Conservation (phyloP, 1,284 basidiomycete genomes). For the Sporisorium exsertum region DNA sequence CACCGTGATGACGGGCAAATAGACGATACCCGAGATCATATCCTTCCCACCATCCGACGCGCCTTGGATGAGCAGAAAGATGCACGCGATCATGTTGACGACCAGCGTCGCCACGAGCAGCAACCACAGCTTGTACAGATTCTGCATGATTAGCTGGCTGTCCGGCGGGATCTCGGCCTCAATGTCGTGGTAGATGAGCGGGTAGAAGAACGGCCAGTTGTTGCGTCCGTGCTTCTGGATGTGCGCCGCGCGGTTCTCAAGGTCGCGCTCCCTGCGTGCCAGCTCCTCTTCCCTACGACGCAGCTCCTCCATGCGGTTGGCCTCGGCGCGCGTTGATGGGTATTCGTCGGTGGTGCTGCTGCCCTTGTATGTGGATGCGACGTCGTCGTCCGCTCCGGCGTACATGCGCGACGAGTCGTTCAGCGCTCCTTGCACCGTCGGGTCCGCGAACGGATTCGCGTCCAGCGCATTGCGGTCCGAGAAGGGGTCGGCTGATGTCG, state of each 20-base stretch:
- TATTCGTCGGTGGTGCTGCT: conserved; percentile 35
- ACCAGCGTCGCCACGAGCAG: conserved; percentile 77
- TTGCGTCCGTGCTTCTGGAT: conserved; percentile 83
- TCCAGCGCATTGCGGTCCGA: conserved; percentile 62
- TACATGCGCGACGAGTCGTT: conserved; percentile 54
- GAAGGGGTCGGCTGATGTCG: conserved; percentile 54
- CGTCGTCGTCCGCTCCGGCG: conserved; percentile 47
- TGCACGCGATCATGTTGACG: conserved; percentile 90
- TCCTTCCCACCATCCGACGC: conserved; percentile 82
- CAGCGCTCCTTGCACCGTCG: conserved; percentile 65
- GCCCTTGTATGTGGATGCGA: conserved; percentile 44
- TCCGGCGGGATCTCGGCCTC: conserved; percentile 86
- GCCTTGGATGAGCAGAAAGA: conserved; percentile 84
- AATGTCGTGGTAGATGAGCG: conserved; percentile 93
- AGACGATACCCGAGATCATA: conserved; percentile 78
- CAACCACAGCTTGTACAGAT: conserved; percentile 74
- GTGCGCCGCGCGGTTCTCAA: conserved; percentile 75
- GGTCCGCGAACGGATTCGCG: conserved; percentile 70
- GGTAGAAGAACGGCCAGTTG: conserved; percentile 92
- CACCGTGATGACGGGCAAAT: conserved; percentile 82
- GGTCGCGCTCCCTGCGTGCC: conserved; percentile 80
- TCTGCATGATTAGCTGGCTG: conserved; percentile 81
- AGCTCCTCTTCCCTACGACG: conserved; percentile 81
- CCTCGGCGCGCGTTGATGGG: conserved; percentile 59
- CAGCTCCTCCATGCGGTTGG: conserved; percentile 75